Evolutionary conservation across 345 rosid genomes (phyloP), one percentile per base, ranked within the genome.

Genomic region (Salix udensis): DNA sequence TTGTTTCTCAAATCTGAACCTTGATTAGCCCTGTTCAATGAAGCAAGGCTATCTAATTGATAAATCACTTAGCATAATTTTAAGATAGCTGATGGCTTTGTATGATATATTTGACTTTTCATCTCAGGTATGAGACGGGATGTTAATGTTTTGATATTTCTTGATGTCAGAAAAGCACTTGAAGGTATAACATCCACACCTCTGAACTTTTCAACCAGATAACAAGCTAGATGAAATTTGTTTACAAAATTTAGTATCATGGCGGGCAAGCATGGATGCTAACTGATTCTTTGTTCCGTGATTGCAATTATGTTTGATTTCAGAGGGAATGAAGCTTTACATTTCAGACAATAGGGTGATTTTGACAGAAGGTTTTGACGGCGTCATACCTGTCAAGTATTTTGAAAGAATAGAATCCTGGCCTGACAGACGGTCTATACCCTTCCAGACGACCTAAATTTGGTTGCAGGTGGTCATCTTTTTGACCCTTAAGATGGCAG

Each of bases 311-410:
- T 28, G 58, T 52, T 72, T 42, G 5, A 34, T 66, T 68, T 48
- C 82, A 95, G 98, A 89, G 40, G 98, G 98, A 66, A 89, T 91
- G 89, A 87, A 90, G 77, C 80, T 95, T 52, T 95, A 91, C 84
- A 80, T 95, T 62, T 93, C 98, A 7, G 98, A 95, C 80, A 95
- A 95, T 76, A 84, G 78, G 82, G 98, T 95, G 86, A 85, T 93
- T 50, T 77, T 95, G 84, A 93, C 96, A 2, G 98, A 95, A 84
- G 99, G 99, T 62, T 88, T 91, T 62, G 87, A 91, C 73, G 99
- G 99, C 64, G 87, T 87, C 4, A 91, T 93, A 93, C 52, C 52
- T 13, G 52, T 46, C 52, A 46, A 46, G 52, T 46, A 46, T 46
- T 46, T 46, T 46, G 52, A 46, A 46, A 14, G 52, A 46, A 46